Percentiles rank a stretch among this genome's conserved stretches.
These are phyloP conservation scores for Amborella trichopoda DNA, from an alignment of 164 flowering plant genomes.

Conservation along the genomic window DNA sequence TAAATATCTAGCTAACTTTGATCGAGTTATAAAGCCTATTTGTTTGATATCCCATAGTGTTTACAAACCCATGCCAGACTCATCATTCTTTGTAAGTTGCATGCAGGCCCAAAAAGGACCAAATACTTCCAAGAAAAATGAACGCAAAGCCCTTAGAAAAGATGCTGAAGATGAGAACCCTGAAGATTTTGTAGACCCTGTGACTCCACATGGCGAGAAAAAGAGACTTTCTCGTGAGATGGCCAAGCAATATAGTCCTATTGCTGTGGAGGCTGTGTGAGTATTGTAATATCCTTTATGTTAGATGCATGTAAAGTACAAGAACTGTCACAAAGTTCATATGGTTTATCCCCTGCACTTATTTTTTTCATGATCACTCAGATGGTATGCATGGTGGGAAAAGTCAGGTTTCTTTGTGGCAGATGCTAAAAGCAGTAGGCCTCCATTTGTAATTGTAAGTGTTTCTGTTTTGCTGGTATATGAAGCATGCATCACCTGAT, in stretches of 20 bases:
- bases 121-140: slow-evolving; percentile 38
- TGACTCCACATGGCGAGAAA: slow-evolving; percentile 73
- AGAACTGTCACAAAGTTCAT: too few relatives aligned
- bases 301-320: too few relatives aligned
- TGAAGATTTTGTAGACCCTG: slow-evolving; percentile 71
- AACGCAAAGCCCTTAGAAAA: slow-evolving; percentile 37
- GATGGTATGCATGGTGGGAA: slow-evolving; percentile 99
- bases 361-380: slow-evolving; percentile 10
- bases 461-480: too few relatives aligned
- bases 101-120: slow-evolving; percentile 54
- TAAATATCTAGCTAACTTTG: too few relatives aligned
- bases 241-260: slow-evolving; percentile 83
- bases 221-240: slow-evolving; percentile 64
- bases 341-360: neutral
- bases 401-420: slow-evolving; percentile 68
- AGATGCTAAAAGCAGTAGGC: slow-evolving; percentile 68
- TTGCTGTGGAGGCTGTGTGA: slow-evolving; percentile 82
- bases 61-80: neutral
- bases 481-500: too few relatives aligned
- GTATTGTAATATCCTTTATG: slow-evolving; percentile 5
- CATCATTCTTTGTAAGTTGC: neutral
- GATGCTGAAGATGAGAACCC: slow-evolving; percentile 55
- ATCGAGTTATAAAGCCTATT: too few relatives aligned
- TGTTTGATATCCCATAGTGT: neutral
- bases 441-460: slow-evolving; percentile 86